These are phyloP conservation scores for Pythium pyrilobum DNA, from an alignment of 352 stramenopile species.

Conservation along the genomic window DNA sequence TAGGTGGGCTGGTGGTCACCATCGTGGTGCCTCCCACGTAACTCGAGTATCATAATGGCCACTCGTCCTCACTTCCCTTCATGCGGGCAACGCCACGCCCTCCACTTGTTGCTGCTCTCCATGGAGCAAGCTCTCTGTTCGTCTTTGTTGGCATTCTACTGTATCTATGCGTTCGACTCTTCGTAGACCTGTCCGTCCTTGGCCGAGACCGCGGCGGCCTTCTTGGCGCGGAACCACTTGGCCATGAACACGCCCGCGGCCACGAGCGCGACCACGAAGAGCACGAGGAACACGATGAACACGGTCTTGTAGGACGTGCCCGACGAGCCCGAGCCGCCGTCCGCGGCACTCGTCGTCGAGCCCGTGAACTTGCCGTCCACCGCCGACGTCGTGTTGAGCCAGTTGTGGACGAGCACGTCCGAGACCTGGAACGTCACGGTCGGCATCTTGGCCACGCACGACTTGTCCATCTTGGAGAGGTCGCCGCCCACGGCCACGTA, in stretches of 20 bases:
- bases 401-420: conserved; percentile 40
- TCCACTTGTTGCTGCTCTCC: too few relatives aligned
- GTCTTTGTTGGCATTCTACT: too few relatives aligned
- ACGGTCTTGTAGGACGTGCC: conserved; percentile 28
- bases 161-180: too few relatives aligned
- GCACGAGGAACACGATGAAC: conserved; percentile 41
- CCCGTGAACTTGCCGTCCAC: conserved; percentile 35
- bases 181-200: too few relatives aligned
- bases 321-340: background rate
- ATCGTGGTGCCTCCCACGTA: too few relatives aligned
- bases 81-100: too few relatives aligned
- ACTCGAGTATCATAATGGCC: too few relatives aligned
- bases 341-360: conserved; percentile 7
- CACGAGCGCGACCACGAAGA: conserved; percentile 26
- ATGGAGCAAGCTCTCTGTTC: too few relatives aligned
- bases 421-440: conserved; percentile 16
- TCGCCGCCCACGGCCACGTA: conserved; percentile 27
- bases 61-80: too few relatives aligned
- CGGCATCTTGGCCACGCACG: conserved; percentile 30
- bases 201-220: too few relatives aligned
- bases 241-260: conserved; percentile 24
- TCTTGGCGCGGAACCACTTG: conserved; percentile 24
- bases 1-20: too few relatives aligned
- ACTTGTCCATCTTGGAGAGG: conserved; percentile 25
- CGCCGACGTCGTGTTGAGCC: conserved; percentile 28